Percentiles rank a stretch among this genome's conserved stretches.
These are phyloP conservation scores for Diplosphaera chodatii DNA, from an alignment of 139 green algal genomes.

Conservation along the genomic window DNA sequence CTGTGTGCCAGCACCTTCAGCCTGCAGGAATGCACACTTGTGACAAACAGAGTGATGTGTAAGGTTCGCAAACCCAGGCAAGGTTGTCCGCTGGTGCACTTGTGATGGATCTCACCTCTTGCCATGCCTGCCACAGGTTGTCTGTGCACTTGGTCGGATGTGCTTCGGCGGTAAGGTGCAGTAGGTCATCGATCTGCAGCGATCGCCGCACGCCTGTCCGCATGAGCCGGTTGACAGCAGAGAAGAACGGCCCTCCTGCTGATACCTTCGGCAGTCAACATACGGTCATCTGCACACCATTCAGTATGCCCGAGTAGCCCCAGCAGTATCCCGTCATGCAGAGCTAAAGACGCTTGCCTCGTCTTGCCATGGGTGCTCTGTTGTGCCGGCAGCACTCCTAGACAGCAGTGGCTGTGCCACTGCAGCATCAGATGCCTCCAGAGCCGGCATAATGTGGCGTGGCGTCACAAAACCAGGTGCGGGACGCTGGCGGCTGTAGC, in stretches of 20 bases:
- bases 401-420: neutral
- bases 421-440: neutral
- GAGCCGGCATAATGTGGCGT: too few species aligned
- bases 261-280: too few species aligned
- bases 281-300: too few species aligned
- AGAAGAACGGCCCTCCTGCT: neutral
- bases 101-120: slow-evolving; percentile 15
- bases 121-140: slow-evolving; percentile 44
- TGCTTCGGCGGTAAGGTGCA: slow-evolving; percentile 21
- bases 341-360: too few species aligned
- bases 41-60: too few species aligned
- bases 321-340: too few species aligned
- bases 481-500: too few species aligned
- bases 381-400: neutral
- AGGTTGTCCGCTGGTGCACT: neutral
- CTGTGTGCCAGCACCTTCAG: slow-evolving; percentile 7
- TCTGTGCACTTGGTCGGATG: slow-evolving; percentile 29
- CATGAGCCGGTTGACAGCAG: neutral
- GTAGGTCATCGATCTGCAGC: slow-evolving; percentile 49
- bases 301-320: too few species aligned
- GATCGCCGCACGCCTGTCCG: slow-evolving; percentile 16
- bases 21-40: too few species aligned
- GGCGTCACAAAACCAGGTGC: too few species aligned
- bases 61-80: too few species aligned
- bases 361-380: too few species aligned